Evolutionary conservation across 768 basidiomycete species (phyloP), one percentile per base, ranked within the genome.

Genomic region (Mycena vulgaris): DNA sequence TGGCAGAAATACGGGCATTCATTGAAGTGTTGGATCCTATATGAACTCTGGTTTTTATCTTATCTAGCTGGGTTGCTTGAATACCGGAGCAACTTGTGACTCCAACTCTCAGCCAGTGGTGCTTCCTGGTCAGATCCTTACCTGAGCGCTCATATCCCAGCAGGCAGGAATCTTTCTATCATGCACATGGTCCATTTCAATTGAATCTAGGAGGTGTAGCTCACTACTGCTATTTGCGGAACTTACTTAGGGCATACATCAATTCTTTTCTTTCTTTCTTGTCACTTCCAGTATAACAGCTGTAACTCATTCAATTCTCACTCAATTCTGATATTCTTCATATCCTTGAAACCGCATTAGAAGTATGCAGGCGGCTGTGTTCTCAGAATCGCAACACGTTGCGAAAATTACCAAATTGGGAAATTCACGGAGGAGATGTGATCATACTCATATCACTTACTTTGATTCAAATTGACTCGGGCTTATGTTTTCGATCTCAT

Each of bases 161-260:
- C n/a, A n/a, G n/a, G n/a, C n/a, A n/a, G n/a, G n/a, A n/a, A n/a
- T n/a, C n/a, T n/a, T 31, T 53, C 51, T 53, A 31, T 53, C 30
- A 53, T 31, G 49, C 10, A 11, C 49, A 51, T 51, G 27, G 17
- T 51, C 27, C 27, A 51, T 51, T 51, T 51, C 49, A 51, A 51
- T 30, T 30, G 49, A 30, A 28, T 51, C 49, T 19, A 51, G 27
- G 28, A 51, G 49, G 27, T 28, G 25, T 19, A 28, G 17, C 11
- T 28, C 49, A 51, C 31, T 52, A 52, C 51, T 53, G 51, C 51
- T 53, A 33, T 10, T 53, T 53, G 51, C 51, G 51, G 51, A 53
- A 53, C 51, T 53, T 53, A 53, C n/a, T n/a, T n/a, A n/a, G 51
- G 30, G 30, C 17, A 8, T 30, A 17, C 51, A 30, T 53, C 30